Evolutionary conservation across 768 basidiomycete genomes (phyloP).

Genomic region (Boletus subparvulus): DNA sequence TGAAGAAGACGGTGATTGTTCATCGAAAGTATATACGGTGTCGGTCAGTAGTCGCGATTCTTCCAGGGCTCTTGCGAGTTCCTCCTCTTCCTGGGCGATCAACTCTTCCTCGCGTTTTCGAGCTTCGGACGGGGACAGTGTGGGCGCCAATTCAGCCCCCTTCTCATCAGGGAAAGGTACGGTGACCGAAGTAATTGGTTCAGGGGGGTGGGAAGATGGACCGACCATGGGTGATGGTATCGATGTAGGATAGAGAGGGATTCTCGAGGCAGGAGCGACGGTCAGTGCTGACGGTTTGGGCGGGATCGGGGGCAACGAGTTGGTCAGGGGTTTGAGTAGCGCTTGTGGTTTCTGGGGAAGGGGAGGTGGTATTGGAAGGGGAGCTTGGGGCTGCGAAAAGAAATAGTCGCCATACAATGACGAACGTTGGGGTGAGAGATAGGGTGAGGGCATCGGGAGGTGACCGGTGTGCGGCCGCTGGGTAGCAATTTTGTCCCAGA

Average conservation of each 20-base stretch:
- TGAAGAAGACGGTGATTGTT: slow-evolving; percentile 2
- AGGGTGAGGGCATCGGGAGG: slow-evolving; percentile 4
- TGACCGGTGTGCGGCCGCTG: slow-evolving; percentile 16
- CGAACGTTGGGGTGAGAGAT: slow-evolving; percentile 9
- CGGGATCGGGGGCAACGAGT: slow-evolving; percentile 39
- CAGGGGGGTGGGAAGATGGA: slow-evolving; percentile 6
- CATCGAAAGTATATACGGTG: slow-evolving; percentile 10
- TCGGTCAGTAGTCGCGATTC: slow-evolving; percentile 41
- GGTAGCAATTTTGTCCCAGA: slow-evolving; percentile 17
- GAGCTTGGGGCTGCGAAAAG: slow-evolving; percentile 5
- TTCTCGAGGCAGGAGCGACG: slow-evolving; percentile 18
- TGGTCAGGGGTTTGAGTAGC: slow-evolving; percentile 32
- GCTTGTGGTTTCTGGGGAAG: slow-evolving; percentile 31
- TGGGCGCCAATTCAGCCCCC: slow-evolving; percentile 47
- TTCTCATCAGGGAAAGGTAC: slow-evolving; percentile 41
- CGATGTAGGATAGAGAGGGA: slow-evolving; percentile 35
- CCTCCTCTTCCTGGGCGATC: slow-evolving; percentile 54
- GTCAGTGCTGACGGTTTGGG: slow-evolving; percentile 36
- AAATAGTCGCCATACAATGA: slow-evolving; percentile 34
- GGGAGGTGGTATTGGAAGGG: slow-evolving; percentile 32
- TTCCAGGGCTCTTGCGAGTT: slow-evolving; percentile 62
- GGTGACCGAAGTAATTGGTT: slow-evolving; percentile 3
- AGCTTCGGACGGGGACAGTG: slow-evolving; percentile 44
- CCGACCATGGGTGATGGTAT: slow-evolving; percentile 23
- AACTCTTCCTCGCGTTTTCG: slow-evolving; percentile 25